Evolutionary conservation across 2,329 filamentous ascomycete genomes (phyloP), one percentile per base, ranked within the genome.

Genomic region (Scedosporium apiospermum): DNA sequence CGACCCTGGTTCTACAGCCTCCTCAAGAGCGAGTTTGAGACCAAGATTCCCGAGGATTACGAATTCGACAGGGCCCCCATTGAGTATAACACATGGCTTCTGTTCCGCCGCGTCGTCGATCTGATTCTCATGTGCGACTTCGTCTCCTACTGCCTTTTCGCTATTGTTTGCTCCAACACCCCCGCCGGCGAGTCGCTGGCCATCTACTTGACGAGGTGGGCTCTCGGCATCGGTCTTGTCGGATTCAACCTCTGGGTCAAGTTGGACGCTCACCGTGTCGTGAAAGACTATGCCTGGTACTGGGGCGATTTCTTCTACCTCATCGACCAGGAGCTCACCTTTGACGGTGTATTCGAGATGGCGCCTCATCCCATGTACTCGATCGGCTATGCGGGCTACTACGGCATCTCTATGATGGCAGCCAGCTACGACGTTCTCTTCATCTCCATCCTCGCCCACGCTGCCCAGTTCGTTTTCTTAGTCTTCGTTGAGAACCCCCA

Each of bases 221-320:
- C 79, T 3, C 80, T 87, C 57, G 95, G 95, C 60, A 83, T 93
- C 67, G 76, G 83, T 49, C 82, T 98, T 27, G 88, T 99, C 66
- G 82, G 90, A 63, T 98, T 99, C 83, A 99, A 98, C 74, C 82
- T 98, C 23, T 98, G 95, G 93, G 95, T 99, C 66, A 99, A 99
- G 77, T 82, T 99, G 65, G 95, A 99, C 75, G 95, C 95, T 21
- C 95, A 99, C 75, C 85, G 95, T 65, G 95, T 99, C 59, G 95
- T 99, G 72, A 98, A 98, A 76, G 95, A 99, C 76, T 99, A 93
- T 77, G 95, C 95, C 30, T 99, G 95, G 95, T 99, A 98, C 77
- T 99, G 95, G 95, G 95, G 95, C 65, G 95, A 99, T 76, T 98
- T 98, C 77, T 99, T 98, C 81, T 99, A 92, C 76, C 87, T 99